Evolutionary conservation across 257 asterid species (phyloP).

Genomic region (Haberlea rhodopensis): DNA sequence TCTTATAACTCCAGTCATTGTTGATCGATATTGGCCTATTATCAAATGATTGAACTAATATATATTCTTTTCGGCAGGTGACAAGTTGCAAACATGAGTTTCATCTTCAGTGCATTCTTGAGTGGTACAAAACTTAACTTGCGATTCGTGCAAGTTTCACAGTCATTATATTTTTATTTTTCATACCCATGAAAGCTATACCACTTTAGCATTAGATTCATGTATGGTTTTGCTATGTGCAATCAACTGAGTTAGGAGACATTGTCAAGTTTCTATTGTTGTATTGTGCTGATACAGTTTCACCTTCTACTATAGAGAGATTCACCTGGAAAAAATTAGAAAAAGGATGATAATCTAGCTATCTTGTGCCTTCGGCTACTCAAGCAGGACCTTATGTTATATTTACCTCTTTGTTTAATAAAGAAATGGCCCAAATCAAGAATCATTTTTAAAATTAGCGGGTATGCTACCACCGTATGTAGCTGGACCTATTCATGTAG

Average conservation of each 20-base stretch:
- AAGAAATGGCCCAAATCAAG: background rate
- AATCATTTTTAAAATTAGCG: too few species aligned
- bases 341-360: background rate
- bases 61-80: constrained; percentile 42
- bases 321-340: background rate
- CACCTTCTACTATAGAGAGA: background rate
- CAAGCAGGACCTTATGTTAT: background rate
- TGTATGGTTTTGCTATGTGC: background rate
- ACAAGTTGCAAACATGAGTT: constrained; percentile 89
- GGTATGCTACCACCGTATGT: too few species aligned
- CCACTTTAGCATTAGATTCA: background rate
- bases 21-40: constrained; percentile 20
- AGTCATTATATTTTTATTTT: background rate
- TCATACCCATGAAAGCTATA: background rate
- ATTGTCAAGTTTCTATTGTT: background rate
- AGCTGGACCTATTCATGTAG: too few species aligned
- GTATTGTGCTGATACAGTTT: background rate
- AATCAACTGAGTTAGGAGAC: background rate
- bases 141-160: background rate
- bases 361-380: background rate
- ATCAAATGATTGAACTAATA: constrained; percentile 5
- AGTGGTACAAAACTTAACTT: constrained; percentile 46
- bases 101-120: constrained; percentile 91
- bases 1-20: background rate
- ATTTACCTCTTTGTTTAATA: background rate